Base-by-base conservation (phyloP, 345 rosid genomes). In the Euphorbia lathyris region DNA sequence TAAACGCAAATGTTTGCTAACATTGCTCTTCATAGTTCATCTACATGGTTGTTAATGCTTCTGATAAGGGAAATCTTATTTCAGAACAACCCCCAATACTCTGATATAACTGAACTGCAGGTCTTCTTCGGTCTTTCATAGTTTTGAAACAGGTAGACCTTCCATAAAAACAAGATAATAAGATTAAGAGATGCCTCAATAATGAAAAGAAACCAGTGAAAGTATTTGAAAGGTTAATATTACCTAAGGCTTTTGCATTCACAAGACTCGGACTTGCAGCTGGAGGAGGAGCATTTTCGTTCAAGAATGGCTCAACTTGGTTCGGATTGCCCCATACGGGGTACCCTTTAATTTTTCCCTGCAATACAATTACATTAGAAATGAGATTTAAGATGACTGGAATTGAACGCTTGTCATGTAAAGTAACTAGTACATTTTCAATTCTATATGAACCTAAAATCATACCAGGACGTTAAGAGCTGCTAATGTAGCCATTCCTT, bases 401-500 rank as follows among this genome's bases (percentile, higher is more conserved):
- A 52, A 20, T 66, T 62, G 34, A 29, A 55, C 0, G 13, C 16
- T 14, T 59, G n/a, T 34, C 3, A 23, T 58, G 22, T 3, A 3
- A 19, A 59, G 63, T 59, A 11, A 4, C 9, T 48, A 13, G n/a
- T 38, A 4, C 57, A 45, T 9, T 32, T 68, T 36, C 60, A 40
- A 56, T 63, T 34, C 3, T 34, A 34, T 25, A 8, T 16, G 43
- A 53, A 22, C 17, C 43, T 59, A 55, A 51, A 69, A 53, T 30
- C 80, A 17, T 86, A 94, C 99, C 79, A 90, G 80, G 82, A 94
- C 97, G 67, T 94, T 94, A 22, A 94, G 88, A 61, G 99, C 93
- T 57, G 97, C 93, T 68, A 91, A 84, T 0, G 96, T 86, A 52
- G 99, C 99, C 97, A 95, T 95, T 78, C 99, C 99, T 84, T 95